A percentile compares a stretch with the other conserved stretches of the same genome.
Evolutionary conservation across 2,329 filamentous ascomycete genomes (phyloP).

Genomic region (Penicillium decumbens): DNA sequence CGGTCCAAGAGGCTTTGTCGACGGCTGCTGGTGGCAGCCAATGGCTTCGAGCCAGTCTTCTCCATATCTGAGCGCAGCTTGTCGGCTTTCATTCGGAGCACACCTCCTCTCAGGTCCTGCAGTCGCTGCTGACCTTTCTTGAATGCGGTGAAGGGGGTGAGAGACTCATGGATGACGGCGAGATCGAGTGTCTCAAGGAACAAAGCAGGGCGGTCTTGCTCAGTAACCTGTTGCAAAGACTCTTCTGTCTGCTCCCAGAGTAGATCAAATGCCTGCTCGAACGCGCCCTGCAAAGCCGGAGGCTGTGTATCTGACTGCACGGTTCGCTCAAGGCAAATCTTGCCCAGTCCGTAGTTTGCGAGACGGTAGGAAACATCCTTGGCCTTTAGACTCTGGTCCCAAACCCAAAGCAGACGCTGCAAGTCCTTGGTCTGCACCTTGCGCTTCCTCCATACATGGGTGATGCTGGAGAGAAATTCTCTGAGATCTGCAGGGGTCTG

Average conservation of each 20-base stretch:
- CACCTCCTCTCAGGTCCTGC: slow-evolving; percentile 39
- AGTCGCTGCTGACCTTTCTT: slow-evolving; percentile 40
- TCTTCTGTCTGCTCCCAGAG: slow-evolving; percentile 32
- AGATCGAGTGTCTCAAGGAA: slow-evolving; percentile 34
- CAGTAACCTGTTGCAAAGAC: slow-evolving; percentile 33
- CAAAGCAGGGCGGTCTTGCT: slow-evolving; percentile 31
- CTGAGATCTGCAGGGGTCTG: slow-evolving; percentile 60
- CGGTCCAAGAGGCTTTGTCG: slow-evolving; percentile 68
- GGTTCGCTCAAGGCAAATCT: slow-evolving; percentile 36
- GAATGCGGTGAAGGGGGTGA: slow-evolving; percentile 32
- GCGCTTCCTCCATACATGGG: slow-evolving; percentile 68
- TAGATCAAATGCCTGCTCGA: slow-evolving; percentile 44
- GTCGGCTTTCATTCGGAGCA: slow-evolving; percentile 36
- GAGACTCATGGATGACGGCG: slow-evolving; percentile 36
- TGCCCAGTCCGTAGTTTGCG: slow-evolving; percentile 40
- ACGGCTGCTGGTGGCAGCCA: slow-evolving; percentile 30
- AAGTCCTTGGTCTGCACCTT: slow-evolving; percentile 63
- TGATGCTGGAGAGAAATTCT: slow-evolving; percentile 58
- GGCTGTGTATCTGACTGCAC: slow-evolving; percentile 34
- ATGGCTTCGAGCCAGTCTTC: slow-evolving; percentile 22
- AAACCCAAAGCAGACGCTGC: slow-evolving; percentile 62
- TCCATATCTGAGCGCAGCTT: slow-evolving; percentile 24
- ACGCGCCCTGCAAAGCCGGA: slow-evolving; percentile 45
- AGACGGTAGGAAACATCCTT: slow-evolving; percentile 33
- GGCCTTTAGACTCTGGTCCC: slow-evolving; percentile 38